Evolutionary conservation across 108 stramenopile species (phyloP).

Genomic region (Mediolabrus comicus): DNA sequence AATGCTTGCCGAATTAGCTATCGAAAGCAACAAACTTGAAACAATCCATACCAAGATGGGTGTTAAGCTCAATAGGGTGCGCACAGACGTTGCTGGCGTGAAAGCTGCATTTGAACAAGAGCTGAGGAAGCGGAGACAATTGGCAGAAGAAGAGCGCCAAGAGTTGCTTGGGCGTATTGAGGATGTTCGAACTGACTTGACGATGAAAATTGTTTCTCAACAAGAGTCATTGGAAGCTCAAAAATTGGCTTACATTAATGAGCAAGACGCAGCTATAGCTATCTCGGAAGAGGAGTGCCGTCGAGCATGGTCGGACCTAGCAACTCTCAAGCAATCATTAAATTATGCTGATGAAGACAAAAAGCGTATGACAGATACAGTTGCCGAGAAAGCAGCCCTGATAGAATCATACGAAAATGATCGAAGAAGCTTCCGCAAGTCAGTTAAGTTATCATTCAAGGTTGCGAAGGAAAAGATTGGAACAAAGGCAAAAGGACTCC

Average conservation of each 20-base stretch:
- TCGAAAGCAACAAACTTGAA: conserved; percentile 32
- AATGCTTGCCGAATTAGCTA: conserved; percentile 27
- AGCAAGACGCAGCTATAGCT: conserved; percentile 20
- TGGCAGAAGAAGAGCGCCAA: conserved; percentile 30
- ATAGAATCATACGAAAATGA: conserved; percentile 32
- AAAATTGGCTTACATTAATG: conserved; percentile 9
- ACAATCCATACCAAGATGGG: conserved; percentile 21
- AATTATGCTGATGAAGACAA: conserved; percentile 11
- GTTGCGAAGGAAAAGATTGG: conserved; percentile 37
- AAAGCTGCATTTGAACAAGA: conserved; percentile 29
- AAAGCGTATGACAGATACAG: conserved; percentile 1
- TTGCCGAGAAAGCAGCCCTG: conserved; percentile 15
- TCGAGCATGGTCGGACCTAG: conserved; percentile 35
- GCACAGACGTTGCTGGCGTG: conserved; percentile 14
- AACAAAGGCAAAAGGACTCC: conserved; percentile 12
- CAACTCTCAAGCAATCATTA: conserved; percentile 12
- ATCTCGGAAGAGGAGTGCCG: conserved; percentile 32
- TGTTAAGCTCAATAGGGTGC: conserved; percentile 22
- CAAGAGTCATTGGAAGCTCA: conserved; percentile 4
- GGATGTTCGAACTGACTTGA: conserved; percentile 21
- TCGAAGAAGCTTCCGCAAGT: conserved; percentile 24
- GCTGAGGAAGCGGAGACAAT: conserved; percentile 8
- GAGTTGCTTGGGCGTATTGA: conserved; percentile 27
- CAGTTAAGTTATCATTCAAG: conserved; percentile 27
- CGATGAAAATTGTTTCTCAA: conserved; percentile 18